Evolutionary conservation across 306 rosid genomes (phyloP), one percentile per base, ranked within the genome.

Genomic region (Sophora flavescens): DNA sequence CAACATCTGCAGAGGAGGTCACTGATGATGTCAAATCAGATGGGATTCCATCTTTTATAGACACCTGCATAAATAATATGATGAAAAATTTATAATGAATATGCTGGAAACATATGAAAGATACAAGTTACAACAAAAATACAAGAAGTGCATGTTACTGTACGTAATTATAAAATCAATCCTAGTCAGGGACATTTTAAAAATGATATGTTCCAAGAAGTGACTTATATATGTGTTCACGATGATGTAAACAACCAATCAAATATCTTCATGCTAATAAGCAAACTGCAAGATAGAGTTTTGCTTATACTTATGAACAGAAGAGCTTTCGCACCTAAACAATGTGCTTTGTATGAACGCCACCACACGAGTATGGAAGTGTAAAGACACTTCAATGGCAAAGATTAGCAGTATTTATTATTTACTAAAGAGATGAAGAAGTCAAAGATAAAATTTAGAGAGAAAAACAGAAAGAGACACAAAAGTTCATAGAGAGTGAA

Each of bases 11-110:
- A 36, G 77, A 51, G 50, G 86, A 51, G 81, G 86, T 53, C 41
- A 22, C 18, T 4, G 61, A 77, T 61, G 87, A 66, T 69, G 35
- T 80, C 58, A 78, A 63, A 62, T 76, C 75, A 39, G 85, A 74
- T 28, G 84, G 70, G 33, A 51, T 78, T 76, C 84, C 88, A 63
- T 78, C 82, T 78, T 87, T 84, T 50, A 81, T 47, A 53, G 89
- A 82, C 54, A 79, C 83, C 93, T 91, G 80, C 74, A 81, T 62
- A 66, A 69, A 79, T 54, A 69, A 79, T 54, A 51, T 58, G 60
- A 70, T 22, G 3, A 45, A 54, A 30, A 18, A 30, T 39, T 3
- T 41, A 12, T 48, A 45, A 47, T 66, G 52, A 58, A 77, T 30
- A 50, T 14, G 63, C 72, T 16, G 67, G 6, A 61, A 50, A 28